Conservation (phyloP, 2,329 filamentous ascomycete genomes). For the Volutella citrinella region DNA sequence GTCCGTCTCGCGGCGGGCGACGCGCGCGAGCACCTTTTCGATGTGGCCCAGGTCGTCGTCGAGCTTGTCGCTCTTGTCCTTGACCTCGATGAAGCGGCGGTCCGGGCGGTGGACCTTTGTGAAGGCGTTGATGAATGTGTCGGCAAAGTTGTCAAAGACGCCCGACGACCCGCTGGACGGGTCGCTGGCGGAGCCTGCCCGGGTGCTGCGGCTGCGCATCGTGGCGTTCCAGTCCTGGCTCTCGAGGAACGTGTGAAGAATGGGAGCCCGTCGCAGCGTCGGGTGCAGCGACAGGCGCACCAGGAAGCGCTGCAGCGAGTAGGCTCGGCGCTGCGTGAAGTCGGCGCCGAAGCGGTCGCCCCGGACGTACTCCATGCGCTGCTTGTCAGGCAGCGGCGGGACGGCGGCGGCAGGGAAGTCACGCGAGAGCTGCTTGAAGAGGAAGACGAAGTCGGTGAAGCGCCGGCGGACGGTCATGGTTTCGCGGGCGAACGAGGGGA, state of each 20-base stretch:
- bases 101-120: slow-evolving; percentile 95
- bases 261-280: slow-evolving; percentile 75
- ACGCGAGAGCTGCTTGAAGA: slow-evolving; percentile 83
- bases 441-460: slow-evolving; percentile 96
- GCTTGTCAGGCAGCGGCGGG: slow-evolving; percentile 93
- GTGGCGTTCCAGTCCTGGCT: slow-evolving; percentile 94
- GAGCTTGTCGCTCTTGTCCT: slow-evolving; percentile 87
- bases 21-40: slow-evolving; percentile 91
- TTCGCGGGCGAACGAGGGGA: slow-evolving; percentile 84
- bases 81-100: slow-evolving; percentile 89
- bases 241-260: slow-evolving; percentile 89
- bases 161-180: slow-evolving; percentile 57
- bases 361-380: slow-evolving; percentile 98
- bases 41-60: slow-evolving; percentile 91
- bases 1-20: slow-evolving; percentile 83
- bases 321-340: slow-evolving; percentile 84
- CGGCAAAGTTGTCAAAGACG: slow-evolving; percentile 92
- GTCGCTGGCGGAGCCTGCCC: slow-evolving; percentile 54
- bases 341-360: slow-evolving; percentile 93
- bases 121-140: slow-evolving; percentile 96
- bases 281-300: slow-evolving; percentile 84
- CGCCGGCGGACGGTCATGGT: slow-evolving; percentile 79
- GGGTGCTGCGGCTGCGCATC: slow-evolving; percentile 74
- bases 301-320: slow-evolving; percentile 89
- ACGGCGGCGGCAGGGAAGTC: slow-evolving; percentile 92